These are phyloP conservation scores for Candida golubevii DNA, from an alignment of 805 yeast genomes.

Conservation along the genomic window DNA sequence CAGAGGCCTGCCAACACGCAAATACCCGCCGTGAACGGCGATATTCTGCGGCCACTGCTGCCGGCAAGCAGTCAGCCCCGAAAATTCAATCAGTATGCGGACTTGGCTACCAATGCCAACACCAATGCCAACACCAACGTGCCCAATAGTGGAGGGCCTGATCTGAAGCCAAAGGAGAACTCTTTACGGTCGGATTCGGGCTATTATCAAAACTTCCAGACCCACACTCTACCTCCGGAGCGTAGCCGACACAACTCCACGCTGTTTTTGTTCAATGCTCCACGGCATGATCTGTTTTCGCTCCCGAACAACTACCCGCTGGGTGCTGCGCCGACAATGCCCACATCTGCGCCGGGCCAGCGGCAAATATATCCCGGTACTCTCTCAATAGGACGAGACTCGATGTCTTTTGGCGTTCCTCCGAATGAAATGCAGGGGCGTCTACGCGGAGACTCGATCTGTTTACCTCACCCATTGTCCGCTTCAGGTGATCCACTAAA, in stretches of 20 bases:
- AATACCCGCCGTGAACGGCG: slow-evolving; percentile 2
- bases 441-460: slow-evolving; percentile 37
- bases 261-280: slow-evolving; percentile 23
- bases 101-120: slow-evolving; percentile 1
- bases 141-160: background rate
- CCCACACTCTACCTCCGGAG: slow-evolving; percentile 2
- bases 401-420: slow-evolving; percentile 8
- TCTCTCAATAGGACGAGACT: slow-evolving; percentile 18
- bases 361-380: slow-evolving; percentile 15
- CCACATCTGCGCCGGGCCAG: slow-evolving; percentile 2
- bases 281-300: slow-evolving; percentile 29
- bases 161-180: slow-evolving; percentile 9
- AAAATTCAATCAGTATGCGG: slow-evolving; percentile 12
- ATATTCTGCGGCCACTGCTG: slow-evolving; percentile 12
- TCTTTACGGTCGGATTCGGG: slow-evolving; percentile 8
- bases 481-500: slow-evolving; percentile 1
- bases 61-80: slow-evolving; percentile 15
- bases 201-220: slow-evolving; percentile 8
- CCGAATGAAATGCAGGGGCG: slow-evolving; percentile 16
- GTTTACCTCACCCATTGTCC: slow-evolving; percentile 34
- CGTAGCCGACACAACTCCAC: slow-evolving; percentile 12
- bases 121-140: background rate
- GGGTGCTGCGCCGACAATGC: slow-evolving; percentile 6
- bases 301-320: slow-evolving; percentile 22
- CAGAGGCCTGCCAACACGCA: slow-evolving; percentile 1